phyloP scores from a whole-genome alignment of 2,329 filamentous ascomycete genomes.

The Botrytis elliptica region DNA sequence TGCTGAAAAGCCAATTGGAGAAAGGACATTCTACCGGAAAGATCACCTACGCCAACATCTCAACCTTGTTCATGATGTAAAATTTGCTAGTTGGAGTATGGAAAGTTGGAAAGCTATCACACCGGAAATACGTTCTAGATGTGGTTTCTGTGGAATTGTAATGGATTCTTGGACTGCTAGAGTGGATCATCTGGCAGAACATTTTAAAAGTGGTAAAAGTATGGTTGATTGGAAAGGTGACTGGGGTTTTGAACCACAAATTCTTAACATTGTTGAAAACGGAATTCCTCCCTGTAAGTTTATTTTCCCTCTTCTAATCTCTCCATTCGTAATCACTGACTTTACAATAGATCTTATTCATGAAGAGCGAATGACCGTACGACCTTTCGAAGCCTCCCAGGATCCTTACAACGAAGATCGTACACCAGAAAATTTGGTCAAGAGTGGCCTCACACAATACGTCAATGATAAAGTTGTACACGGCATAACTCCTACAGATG shows the following conservation, averaged over 20 bases:
- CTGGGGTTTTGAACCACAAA: slow-evolving; percentile 63
- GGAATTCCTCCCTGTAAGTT: slow-evolving; percentile 62
- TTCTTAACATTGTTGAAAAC: slow-evolving; percentile 64
- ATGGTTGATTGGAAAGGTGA: slow-evolving; percentile 71
- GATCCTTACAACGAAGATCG: slow-evolving; percentile 48
- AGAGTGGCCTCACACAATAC: slow-evolving; percentile 56
- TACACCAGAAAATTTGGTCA: slow-evolving; percentile 62
- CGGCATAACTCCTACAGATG: slow-evolving; percentile 47
- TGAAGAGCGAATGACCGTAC: slow-evolving; percentile 57
- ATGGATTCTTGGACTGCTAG: slow-evolving; percentile 61
- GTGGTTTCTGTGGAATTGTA: slow-evolving; percentile 63
- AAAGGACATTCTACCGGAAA: slow-evolving; percentile 66
- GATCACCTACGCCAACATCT: slow-evolving; percentile 67
- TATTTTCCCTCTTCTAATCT: slow-evolving; percentile 27
- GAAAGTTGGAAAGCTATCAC: slow-evolving; percentile 60
- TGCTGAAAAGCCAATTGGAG: slow-evolving; percentile 60
- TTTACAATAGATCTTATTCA: slow-evolving; percentile 58
- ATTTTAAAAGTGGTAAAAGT: slow-evolving; percentile 64
- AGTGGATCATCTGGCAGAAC: slow-evolving; percentile 63
- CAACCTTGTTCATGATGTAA: slow-evolving; percentile 58
- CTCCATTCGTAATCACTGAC: slow-evolving; percentile 34
- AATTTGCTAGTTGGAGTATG: slow-evolving; percentile 64
- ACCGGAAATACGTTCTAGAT: slow-evolving; percentile 61
- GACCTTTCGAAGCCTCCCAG: slow-evolving; percentile 49
- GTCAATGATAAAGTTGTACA: slow-evolving; percentile 46